These are phyloP conservation scores for Talaromyces atroroseus DNA, from an alignment of 2,329 filamentous ascomycete genomes.

Conservation along the genomic window DNA sequence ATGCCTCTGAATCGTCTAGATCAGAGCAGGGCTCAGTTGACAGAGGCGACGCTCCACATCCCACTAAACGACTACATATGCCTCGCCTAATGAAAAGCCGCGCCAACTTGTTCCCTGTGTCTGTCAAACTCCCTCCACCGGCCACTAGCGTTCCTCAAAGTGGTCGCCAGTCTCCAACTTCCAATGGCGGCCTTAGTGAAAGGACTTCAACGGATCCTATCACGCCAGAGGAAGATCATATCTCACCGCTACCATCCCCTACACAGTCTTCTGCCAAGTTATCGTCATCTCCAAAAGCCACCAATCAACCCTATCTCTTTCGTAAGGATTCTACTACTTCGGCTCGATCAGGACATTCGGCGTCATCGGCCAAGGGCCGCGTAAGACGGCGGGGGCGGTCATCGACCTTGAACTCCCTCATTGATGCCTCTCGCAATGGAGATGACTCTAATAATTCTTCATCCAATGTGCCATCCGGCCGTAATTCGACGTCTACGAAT, in stretches of 20 bases:
- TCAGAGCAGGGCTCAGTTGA: conserved; percentile 80
- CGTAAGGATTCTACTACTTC: conserved; percentile 60
- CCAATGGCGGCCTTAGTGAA: conserved; percentile 3
- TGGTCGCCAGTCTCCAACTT: conserved; percentile 9
- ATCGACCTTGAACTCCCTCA: conserved; percentile 81
- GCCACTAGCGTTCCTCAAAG: conserved; percentile 32
- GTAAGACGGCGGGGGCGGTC: conserved; percentile 63
- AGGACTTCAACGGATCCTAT: conserved; percentile 22
- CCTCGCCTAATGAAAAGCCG: conserved; percentile 70
- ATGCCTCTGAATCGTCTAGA: conserved; percentile 79
- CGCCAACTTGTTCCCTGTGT: conserved; percentile 79
- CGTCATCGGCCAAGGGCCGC: conserved; percentile 51
- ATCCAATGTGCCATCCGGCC: conserved; percentile 52
- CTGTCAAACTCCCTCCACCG: conserved; percentile 59
- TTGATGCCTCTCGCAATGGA: conserved; percentile 62
- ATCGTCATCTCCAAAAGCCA: conserved; percentile 37
- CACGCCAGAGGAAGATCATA: conserved; percentile 26
- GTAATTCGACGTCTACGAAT: conserved; percentile 76
- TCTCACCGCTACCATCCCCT: conserved; percentile 44
- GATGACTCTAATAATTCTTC: conserved; percentile 56
- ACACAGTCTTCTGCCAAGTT: conserved; percentile 49
- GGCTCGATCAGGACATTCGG: conserved; percentile 59
- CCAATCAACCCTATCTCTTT: conserved; percentile 41
- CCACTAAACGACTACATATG: conserved; percentile 69
- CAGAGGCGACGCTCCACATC: conserved; percentile 57